These are phyloP conservation scores for Ehretia macrophylla DNA, from an alignment of 257 asterid genomes.

Conservation along the genomic window DNA sequence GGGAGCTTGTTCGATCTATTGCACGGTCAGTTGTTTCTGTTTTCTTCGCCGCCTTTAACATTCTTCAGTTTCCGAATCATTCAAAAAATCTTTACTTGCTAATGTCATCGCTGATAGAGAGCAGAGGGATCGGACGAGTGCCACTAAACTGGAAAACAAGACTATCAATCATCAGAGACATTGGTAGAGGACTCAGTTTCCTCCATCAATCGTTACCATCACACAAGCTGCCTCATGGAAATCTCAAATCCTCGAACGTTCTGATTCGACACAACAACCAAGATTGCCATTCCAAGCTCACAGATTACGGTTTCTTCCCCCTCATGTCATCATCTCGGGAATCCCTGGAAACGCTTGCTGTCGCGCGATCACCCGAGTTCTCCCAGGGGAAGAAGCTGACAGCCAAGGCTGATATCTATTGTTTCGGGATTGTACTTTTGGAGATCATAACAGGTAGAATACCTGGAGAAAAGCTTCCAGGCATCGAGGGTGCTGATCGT, in stretches of 20 bases:
- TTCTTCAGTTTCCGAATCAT: background rate
- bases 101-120: conserved; percentile 29
- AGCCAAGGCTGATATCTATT: conserved; percentile 53
- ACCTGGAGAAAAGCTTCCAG: conserved; percentile 16
- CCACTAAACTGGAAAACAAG: conserved; percentile 55
- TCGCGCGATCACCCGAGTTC: conserved; percentile 49
- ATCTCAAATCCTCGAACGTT: conserved; percentile 61
- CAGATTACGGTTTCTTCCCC: conserved; percentile 56
- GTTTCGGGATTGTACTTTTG: conserved; percentile 58
- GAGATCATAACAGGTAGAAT: conserved; percentile 60
- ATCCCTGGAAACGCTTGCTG: conserved; percentile 30
- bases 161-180: conserved; percentile 47
- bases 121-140: conserved; percentile 38
- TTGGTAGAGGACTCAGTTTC: conserved; percentile 44
- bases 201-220: conserved; percentile 40
- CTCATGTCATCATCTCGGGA: conserved; percentile 30
- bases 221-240: conserved; percentile 53
- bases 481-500: background rate
- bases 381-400: conserved; percentile 38
- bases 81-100: background rate
- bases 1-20: conserved; percentile 48
- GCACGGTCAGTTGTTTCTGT: conserved; percentile 43
- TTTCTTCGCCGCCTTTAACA: background rate
- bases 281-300: conserved; percentile 34
- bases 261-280: conserved; percentile 20